A percentile compares a stretch with the other conserved stretches of the same genome.
phyloP scores from a whole-genome alignment of 805 yeast genomes.

The Tetrapisispora iriomotensis region DNA sequence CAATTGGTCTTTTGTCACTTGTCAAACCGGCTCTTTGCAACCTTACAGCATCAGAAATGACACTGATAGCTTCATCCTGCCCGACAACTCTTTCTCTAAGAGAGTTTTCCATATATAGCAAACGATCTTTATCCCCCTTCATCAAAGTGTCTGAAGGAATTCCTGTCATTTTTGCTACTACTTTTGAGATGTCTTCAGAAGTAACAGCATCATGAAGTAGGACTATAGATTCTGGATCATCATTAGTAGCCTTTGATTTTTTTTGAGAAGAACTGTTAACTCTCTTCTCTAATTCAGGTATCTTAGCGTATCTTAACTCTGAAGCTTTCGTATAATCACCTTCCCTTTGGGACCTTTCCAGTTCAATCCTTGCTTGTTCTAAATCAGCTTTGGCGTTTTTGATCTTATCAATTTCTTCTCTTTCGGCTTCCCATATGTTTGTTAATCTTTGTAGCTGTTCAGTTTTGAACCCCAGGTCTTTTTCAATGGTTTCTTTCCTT shows the following conservation, averaged over 20 bases:
- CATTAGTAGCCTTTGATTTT: constrained; percentile 31
- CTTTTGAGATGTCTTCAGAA: constrained; percentile 87
- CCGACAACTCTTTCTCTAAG: constrained; percentile 78
- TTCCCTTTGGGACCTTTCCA: constrained; percentile 72
- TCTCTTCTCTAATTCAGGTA: constrained; percentile 65
- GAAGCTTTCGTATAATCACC: constrained; percentile 87
- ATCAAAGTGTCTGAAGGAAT: constrained; percentile 84
- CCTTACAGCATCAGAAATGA: constrained; percentile 89
- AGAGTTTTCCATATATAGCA: constrained; percentile 76
- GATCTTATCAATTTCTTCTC: constrained; percentile 60
- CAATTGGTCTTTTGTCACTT: constrained; percentile 89
- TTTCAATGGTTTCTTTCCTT: constrained; percentile 63
- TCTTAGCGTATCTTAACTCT: constrained; percentile 74
- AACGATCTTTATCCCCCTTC: constrained; percentile 90
- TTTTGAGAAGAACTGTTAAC: constrained; percentile 33
- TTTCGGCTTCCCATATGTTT: constrained; percentile 79
- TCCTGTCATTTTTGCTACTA: constrained; percentile 90
- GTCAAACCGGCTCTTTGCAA: constrained; percentile 95
- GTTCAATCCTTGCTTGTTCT: constrained; percentile 73
- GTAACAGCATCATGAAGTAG: constrained; percentile 78
- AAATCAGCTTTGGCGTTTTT: constrained; percentile 73
- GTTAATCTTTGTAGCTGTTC: constrained; percentile 65
- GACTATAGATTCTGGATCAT: constrained; percentile 26
- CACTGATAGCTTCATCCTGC: constrained; percentile 87
- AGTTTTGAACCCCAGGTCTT: constrained; percentile 50